phyloP scores from a whole-genome alignment of 495 filamentous ascomycete genomes.

The Jackrogersella minutella region DNA sequence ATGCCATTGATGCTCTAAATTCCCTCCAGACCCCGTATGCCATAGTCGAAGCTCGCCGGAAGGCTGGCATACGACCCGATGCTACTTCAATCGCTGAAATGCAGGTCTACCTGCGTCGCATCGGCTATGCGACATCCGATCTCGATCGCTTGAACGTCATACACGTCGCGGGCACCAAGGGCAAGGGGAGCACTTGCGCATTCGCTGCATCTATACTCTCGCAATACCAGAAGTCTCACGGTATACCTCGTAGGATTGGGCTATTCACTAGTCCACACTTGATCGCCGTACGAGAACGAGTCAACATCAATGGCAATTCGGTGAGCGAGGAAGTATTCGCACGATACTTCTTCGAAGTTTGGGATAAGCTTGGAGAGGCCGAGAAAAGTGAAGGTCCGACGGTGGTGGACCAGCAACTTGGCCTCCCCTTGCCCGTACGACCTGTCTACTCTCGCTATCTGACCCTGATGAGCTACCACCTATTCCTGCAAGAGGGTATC shows the following conservation, averaged over 20 bases:
- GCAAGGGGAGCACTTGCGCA: slow-evolving; percentile 84
- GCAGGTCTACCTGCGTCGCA: slow-evolving; percentile 74
- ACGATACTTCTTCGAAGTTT: slow-evolving; percentile 86
- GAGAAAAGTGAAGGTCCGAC: slow-evolving; percentile 37
- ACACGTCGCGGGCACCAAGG: slow-evolving; percentile 92
- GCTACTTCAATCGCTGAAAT: slow-evolving; percentile 76
- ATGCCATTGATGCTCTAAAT: slow-evolving; percentile 87
- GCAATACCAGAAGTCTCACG: slow-evolving; percentile 46
- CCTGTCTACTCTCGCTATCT: slow-evolving; percentile 92
- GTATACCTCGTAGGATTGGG: slow-evolving; percentile 66
- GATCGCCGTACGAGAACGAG: slow-evolving; percentile 86
- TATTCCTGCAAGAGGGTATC: slow-evolving; percentile 81
- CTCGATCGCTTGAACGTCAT: slow-evolving; percentile 77
- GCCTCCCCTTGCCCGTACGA: slow-evolving; percentile 58
- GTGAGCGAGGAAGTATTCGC: slow-evolving; percentile 80
- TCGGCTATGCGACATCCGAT: slow-evolving; percentile 80
- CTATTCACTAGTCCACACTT: slow-evolving; percentile 91
- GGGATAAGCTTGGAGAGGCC: slow-evolving; percentile 73
- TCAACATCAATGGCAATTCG: slow-evolving; percentile 79
- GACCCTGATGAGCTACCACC: slow-evolving; percentile 88
- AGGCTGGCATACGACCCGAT: slow-evolving; percentile 73
- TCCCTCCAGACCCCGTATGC: slow-evolving; percentile 87
- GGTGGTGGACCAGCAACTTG: slow-evolving; percentile 39
- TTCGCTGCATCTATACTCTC: slow-evolving; percentile 67
- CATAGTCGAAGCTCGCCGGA: slow-evolving; percentile 75